These are phyloP conservation scores for Fusarium cicatricum DNA, from an alignment of 2,329 filamentous ascomycete species.

Conservation along the genomic window DNA sequence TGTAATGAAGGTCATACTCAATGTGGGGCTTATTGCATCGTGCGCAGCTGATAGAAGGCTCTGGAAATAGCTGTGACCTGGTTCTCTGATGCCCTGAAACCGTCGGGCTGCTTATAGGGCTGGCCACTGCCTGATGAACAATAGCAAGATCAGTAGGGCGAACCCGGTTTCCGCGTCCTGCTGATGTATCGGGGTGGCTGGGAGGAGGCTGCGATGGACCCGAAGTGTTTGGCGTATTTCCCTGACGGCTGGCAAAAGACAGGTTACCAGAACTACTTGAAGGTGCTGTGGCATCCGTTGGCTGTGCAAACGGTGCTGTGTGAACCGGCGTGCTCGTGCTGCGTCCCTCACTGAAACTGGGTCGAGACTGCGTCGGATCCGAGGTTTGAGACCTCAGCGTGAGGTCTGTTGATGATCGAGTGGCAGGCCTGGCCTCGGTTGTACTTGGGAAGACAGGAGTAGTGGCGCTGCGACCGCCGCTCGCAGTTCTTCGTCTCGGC, in stretches of 20 bases:
- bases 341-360: conserved; percentile 53
- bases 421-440: conserved; percentile 58
- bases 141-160: conserved; percentile 54
- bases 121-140: conserved; percentile 45
- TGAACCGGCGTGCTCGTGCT: conserved; percentile 52
- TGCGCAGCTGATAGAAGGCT: conserved; percentile 78
- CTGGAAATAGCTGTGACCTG: conserved; percentile 64
- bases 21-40: conserved; percentile 76
- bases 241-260: conserved; percentile 51
- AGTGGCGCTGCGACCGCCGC: conserved; percentile 63
- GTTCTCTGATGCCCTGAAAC: conserved; percentile 50
- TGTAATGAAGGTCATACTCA: conserved; percentile 87
- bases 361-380: conserved; percentile 49
- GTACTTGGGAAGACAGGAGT: conserved; percentile 54
- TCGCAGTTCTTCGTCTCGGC: conserved; percentile 60
- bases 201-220: conserved; percentile 12
- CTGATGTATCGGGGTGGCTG: conserved; percentile 32
- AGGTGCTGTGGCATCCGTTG: conserved; percentile 31
- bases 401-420: conserved; percentile 73
- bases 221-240: conserved; percentile 23
- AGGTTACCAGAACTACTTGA: conserved; percentile 36
- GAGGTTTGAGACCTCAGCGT: conserved; percentile 52
- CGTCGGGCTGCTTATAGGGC: conserved; percentile 45
- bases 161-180: conserved; percentile 36
- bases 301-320: conserved; percentile 34